Evolutionary conservation across 495 filamentous ascomycete genomes (phyloP).

Genomic region (Lophiotrema nucula): DNA sequence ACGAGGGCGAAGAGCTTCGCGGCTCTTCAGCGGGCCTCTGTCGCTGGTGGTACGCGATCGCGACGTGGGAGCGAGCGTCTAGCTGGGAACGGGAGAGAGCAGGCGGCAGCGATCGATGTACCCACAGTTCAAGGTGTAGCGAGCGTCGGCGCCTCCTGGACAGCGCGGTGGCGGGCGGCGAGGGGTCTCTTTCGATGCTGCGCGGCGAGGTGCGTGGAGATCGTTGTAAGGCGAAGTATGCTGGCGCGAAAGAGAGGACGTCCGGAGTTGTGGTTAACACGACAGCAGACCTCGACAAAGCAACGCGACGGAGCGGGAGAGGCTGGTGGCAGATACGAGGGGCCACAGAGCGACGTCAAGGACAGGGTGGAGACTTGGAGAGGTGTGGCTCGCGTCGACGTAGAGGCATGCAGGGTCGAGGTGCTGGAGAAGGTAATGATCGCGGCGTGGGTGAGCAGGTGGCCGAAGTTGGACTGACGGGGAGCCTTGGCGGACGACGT

Average conservation of each 20-base stretch:
- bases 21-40: slow-evolving; percentile 7
- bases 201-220: not conserved
- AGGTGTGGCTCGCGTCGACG: slow-evolving; percentile 20
- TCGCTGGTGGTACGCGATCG: slow-evolving; percentile 9
- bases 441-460: slow-evolving; percentile 18
- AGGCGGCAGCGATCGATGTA: slow-evolving; percentile 26
- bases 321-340: not conserved
- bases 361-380: not conserved
- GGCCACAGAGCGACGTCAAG: slow-evolving; percentile 16
- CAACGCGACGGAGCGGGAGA: slow-evolving; percentile 19
- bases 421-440: slow-evolving; percentile 28
- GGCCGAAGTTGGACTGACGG: not conserved
- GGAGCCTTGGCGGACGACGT: too few species aligned
- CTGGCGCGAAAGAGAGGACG: not conserved
- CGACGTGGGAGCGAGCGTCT: not conserved
- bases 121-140: not conserved
- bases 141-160: not conserved
- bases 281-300: slow-evolving; percentile 7
- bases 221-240: not conserved
- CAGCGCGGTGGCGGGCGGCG: not conserved
- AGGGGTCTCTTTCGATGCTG: not conserved
- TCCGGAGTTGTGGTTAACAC: slow-evolving; percentile 8
- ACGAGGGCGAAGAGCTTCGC: slow-evolving; percentile 3
- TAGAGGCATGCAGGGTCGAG: slow-evolving; percentile 27
- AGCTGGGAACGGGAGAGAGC: slow-evolving; percentile 10